These are phyloP conservation scores for Wickerhamomyces silvicola DNA, from an alignment of 805 yeast species.

Conservation along the genomic window DNA sequence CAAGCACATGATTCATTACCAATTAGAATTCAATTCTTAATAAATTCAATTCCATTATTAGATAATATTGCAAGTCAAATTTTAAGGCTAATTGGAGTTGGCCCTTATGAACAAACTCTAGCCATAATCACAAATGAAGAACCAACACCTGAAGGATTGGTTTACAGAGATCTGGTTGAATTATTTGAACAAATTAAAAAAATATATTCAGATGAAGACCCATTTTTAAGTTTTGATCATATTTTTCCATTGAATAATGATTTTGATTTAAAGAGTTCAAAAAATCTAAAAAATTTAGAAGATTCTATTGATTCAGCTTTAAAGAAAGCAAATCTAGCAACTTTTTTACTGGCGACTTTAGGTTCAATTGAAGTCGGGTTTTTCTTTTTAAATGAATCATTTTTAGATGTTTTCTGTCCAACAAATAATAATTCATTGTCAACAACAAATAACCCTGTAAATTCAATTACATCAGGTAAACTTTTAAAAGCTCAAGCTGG, in stretches of 20 bases:
- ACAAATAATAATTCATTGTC: constrained; percentile 39
- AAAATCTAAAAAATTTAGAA: constrained; percentile 14
- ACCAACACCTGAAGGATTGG: constrained; percentile 56
- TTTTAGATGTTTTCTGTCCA: constrained; percentile 84
- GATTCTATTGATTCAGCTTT: constrained; percentile 36
- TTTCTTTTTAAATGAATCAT: constrained; percentile 75
- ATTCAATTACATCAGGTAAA: constrained; percentile 32
- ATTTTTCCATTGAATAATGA: constrained; percentile 40
- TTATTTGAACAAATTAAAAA: constrained; percentile 72
- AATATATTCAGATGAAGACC: constrained; percentile 61
- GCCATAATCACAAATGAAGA: constrained; percentile 61
- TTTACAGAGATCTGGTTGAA: constrained; percentile 61
- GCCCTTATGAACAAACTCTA: constrained; percentile 71
- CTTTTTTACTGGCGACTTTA: constrained; percentile 80
- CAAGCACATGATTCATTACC: constrained; percentile 48
- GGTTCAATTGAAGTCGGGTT: constrained; percentile 86
- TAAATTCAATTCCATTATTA: constrained; percentile 66
- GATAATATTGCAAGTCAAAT: constrained; percentile 82
- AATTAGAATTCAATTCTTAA: constrained; percentile 50
- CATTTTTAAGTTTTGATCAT: constrained; percentile 63
- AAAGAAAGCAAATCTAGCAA: constrained; percentile 81
- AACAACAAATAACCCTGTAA: constrained; percentile 10
- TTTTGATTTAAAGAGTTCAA: constrained; percentile 3
- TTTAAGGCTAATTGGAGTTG: constrained; percentile 61
- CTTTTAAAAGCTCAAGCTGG: constrained; percentile 76